Evolutionary conservation across 192 early-diverging fungal species (phyloP).

Genomic region (Backusella macrospora): DNA sequence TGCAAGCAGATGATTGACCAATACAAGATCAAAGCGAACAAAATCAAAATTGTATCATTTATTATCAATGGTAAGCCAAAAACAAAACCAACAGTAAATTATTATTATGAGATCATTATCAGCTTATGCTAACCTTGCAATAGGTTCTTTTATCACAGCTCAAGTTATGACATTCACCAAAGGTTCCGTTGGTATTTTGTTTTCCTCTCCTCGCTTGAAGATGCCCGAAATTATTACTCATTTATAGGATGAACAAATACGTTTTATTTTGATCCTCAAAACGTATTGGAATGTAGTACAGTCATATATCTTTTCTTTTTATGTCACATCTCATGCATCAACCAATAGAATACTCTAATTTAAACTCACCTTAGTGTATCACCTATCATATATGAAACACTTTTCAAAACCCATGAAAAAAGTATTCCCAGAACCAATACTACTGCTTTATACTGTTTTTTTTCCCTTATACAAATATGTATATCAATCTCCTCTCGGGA

Average conservation of each 20-base stretch:
- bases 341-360: too few species aligned
- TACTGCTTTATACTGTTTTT: too few species aligned
- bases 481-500: too few species aligned
- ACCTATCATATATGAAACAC: too few species aligned
- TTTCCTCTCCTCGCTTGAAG: conserved; percentile 16
- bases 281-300: not conserved
- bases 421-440: too few species aligned
- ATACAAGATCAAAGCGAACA: not conserved
- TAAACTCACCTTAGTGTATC: too few species aligned
- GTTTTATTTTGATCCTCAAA: not conserved
- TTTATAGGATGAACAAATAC: too few species aligned
- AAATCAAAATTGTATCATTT: not conserved
- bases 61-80: conserved; percentile 4
- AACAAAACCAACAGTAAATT: too few species aligned
- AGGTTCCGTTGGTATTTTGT: conserved; percentile 14
- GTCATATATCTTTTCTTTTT: too few species aligned
- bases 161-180: conserved; percentile 15
- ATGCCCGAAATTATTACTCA: conserved; percentile 5
- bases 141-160: conserved; percentile 12
- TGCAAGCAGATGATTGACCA: not conserved
- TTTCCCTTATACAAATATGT: too few species aligned
- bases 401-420: too few species aligned
- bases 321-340: too few species aligned
- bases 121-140: conserved; percentile 15
- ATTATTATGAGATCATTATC: conserved; percentile 4